phyloP scores from a whole-genome alignment of 768 basidiomycete species.

The Mycena alexandri region DNA sequence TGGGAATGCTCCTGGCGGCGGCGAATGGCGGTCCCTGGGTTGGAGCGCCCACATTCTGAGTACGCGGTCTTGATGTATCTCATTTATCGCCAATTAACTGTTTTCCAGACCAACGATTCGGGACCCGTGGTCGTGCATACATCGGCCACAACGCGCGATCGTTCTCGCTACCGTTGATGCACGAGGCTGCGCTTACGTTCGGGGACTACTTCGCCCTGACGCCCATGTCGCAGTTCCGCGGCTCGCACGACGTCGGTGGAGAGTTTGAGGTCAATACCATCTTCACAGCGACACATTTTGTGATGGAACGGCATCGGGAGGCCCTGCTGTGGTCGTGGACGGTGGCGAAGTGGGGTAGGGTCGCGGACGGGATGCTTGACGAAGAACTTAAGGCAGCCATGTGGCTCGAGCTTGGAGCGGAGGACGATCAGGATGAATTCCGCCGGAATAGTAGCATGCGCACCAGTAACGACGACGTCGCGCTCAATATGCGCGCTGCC shows the following conservation, averaged over 20 bases:
- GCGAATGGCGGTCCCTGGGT: conserved; percentile 43
- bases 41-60: conserved; percentile 52
- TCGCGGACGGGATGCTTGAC: conserved; percentile 38
- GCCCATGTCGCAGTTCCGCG: conserved; percentile 48
- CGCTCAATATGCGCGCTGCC: conserved; percentile 33
- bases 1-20: conserved; percentile 26
- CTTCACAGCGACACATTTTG: conserved; percentile 47
- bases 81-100: not conserved
- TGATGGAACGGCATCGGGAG: conserved; percentile 51
- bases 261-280: conserved; percentile 49
- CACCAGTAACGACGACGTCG: conserved; percentile 25
- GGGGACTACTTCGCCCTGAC: conserved; percentile 44
- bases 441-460: conserved; percentile 20
- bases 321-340: conserved; percentile 53
- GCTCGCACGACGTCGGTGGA: conserved; percentile 39
- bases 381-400: conserved; percentile 37
- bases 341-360: conserved; percentile 48
- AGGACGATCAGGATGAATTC: conserved; percentile 31
- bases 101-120: conserved; percentile 48
- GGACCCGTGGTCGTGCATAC: conserved; percentile 52
- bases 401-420: conserved; percentile 48
- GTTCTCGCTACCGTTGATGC: conserved; percentile 48
- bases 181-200: conserved; percentile 50
- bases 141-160: conserved; percentile 54
- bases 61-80: conserved; percentile 17